Evolutionary conservation across 495 filamentous ascomycete species (phyloP).

Genomic region (Monascus purpureus): DNA sequence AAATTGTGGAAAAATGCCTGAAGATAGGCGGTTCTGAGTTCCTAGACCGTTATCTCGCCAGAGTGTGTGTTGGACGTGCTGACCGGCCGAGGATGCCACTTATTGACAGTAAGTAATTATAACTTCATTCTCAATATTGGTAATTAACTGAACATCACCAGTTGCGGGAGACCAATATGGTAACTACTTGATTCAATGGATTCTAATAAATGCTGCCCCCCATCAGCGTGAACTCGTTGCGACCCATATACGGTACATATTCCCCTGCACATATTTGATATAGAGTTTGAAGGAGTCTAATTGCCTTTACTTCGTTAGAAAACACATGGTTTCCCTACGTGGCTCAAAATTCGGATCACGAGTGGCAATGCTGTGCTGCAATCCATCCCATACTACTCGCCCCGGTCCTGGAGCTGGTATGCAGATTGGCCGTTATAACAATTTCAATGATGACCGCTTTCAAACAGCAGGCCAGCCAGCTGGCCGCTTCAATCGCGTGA

Average conservation of each 20-base stretch:
- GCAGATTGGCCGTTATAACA: slow-evolving; percentile 42
- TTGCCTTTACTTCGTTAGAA: too few relatives aligned
- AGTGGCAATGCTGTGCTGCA: slow-evolving; percentile 97
- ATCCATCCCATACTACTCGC: slow-evolving; percentile 71
- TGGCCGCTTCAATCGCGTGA: slow-evolving; percentile 21
- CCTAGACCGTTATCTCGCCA: slow-evolving; percentile 79
- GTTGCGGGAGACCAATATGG: slow-evolving; percentile 97
- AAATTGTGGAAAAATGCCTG: slow-evolving; percentile 96
- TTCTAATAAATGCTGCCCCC: slow-evolving; percentile 70
- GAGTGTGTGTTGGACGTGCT: slow-evolving; percentile 78
- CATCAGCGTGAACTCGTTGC: slow-evolving; percentile 90
- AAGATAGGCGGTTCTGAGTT: slow-evolving; percentile 93
- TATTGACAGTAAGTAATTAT: slow-evolving; percentile 63
- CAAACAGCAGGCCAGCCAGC: slow-evolving; percentile 15
- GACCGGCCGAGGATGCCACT: slow-evolving; percentile 92
- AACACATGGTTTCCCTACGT: slow-evolving; percentile 98
- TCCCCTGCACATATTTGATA: slow-evolving; percentile 1
- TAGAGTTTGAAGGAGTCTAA: too few relatives aligned
- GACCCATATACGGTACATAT: slow-evolving; percentile 61
- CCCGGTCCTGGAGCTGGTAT: slow-evolving; percentile 66
- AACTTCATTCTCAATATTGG: not conserved
- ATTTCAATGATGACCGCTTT: slow-evolving; percentile 38
- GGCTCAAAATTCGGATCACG: slow-evolving; percentile 97
- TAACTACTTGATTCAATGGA: slow-evolving; percentile 96
- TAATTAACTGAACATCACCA: slow-evolving; percentile 20